Conservation (phyloP, 352 stramenopile genomes). For the Globisporangium cystogenes region DNA sequence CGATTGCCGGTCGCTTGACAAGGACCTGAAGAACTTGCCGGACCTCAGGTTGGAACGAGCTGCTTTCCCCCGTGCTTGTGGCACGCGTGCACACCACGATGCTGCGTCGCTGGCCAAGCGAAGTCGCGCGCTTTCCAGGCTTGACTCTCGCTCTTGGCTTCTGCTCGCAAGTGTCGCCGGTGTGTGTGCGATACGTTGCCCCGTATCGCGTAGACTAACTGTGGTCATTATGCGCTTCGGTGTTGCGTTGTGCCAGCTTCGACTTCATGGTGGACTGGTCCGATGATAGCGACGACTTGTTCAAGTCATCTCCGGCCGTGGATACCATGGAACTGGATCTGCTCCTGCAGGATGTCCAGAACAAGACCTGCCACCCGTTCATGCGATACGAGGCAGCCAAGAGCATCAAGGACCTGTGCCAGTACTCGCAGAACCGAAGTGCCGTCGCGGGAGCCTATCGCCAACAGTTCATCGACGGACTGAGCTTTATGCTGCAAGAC, state of each 20-base stretch:
- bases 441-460: slow-evolving; percentile 33
- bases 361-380: slow-evolving; percentile 32
- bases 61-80: slow-evolving; percentile 11
- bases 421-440: slow-evolving; percentile 42
- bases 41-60: slow-evolving; percentile 49
- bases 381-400: slow-evolving; percentile 67
- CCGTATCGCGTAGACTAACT: slow-evolving; percentile 1
- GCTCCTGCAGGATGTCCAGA: slow-evolving; percentile 54
- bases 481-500: slow-evolving; percentile 64
- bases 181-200: slow-evolving; percentile 3
- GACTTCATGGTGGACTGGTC: slow-evolving; percentile 66
- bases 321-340: slow-evolving; percentile 47
- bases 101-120: slow-evolving; percentile 7
- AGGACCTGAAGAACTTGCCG: slow-evolving; percentile 47
- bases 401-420: slow-evolving; percentile 70
- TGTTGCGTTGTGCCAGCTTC: slow-evolving; percentile 27
- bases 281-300: slow-evolving; percentile 32
- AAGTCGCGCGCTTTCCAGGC: background rate
- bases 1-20: slow-evolving; percentile 55
- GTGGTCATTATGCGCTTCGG: slow-evolving; percentile 5
- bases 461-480: slow-evolving; percentile 40
- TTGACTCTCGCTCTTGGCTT: slow-evolving; percentile 4
- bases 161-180: slow-evolving; percentile 18
- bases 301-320: slow-evolving; percentile 30
- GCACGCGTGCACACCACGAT: slow-evolving; percentile 11